Evolutionary conservation across 1,284 basidiomycete species (phyloP).

Genomic region (Apiotrichum veenhuisii): DNA sequence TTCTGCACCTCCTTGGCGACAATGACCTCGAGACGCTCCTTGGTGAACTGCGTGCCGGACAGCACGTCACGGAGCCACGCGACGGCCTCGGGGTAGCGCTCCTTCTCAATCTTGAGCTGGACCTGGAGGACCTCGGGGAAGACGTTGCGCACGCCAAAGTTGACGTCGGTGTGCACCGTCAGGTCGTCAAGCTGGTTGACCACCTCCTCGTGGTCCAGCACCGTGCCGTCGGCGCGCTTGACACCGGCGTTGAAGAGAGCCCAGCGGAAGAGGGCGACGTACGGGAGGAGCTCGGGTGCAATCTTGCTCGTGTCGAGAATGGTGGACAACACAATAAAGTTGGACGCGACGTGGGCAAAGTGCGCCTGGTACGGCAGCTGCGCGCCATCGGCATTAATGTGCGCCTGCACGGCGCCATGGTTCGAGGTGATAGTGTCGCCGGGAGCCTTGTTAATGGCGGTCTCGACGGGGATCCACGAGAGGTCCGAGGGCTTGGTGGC

Average conservation of each 20-base stretch:
- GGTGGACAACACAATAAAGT: slow-evolving; percentile 81
- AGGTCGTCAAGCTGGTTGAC: slow-evolving; percentile 79
- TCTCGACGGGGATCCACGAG: slow-evolving; percentile 91
- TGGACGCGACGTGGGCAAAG: slow-evolving; percentile 86
- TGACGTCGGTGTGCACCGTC: slow-evolving; percentile 80
- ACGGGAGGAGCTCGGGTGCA: slow-evolving; percentile 70
- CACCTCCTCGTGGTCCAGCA: slow-evolving; percentile 80
- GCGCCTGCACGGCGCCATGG: slow-evolving; percentile 54
- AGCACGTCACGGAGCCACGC: slow-evolving; percentile 86
- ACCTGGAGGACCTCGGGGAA: slow-evolving; percentile 76
- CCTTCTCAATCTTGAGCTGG: slow-evolving; percentile 76
- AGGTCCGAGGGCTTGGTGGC: slow-evolving; percentile 82
- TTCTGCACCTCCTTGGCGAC: slow-evolving; percentile 86
- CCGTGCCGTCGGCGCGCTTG: slow-evolving; percentile 64
- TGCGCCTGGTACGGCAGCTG: slow-evolving; percentile 83
- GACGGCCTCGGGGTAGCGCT: slow-evolving; percentile 75
- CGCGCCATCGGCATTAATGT: slow-evolving; percentile 68
- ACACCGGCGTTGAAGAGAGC: slow-evolving; percentile 90
- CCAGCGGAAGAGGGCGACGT: slow-evolving; percentile 75
- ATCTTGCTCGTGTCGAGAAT: slow-evolving; percentile 71
- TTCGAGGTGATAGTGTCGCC: slow-evolving; percentile 26
- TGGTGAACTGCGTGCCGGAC: slow-evolving; percentile 75
- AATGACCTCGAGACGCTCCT: slow-evolving; percentile 78
- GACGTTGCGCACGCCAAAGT: slow-evolving; percentile 64
- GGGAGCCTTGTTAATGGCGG: slow-evolving; percentile 42